A percentile compares a stretch with the other conserved stretches of the same genome.
Evolutionary conservation across 202 grass and related monocot genomes (phyloP).

Genomic region (Hordeum pubiflorum): DNA sequence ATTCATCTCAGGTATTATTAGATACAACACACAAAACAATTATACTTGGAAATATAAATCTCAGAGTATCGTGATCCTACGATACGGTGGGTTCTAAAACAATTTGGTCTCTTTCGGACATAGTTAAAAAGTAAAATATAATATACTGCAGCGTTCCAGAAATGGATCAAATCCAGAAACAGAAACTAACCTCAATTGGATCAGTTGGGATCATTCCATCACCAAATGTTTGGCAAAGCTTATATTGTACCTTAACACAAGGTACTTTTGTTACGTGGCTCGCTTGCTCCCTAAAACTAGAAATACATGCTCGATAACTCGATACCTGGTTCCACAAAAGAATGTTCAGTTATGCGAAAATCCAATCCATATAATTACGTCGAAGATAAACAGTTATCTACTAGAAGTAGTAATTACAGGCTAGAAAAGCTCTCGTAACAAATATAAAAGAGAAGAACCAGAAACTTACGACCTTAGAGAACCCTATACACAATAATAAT

Average conservation of each 20-base stretch:
- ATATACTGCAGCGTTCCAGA: background rate
- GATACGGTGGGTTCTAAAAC: background rate
- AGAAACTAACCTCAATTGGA: slow-evolving; percentile 63
- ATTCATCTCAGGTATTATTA: too few species aligned
- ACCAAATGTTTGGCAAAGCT: slow-evolving; percentile 74
- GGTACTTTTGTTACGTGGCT: slow-evolving; percentile 51
- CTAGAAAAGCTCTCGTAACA: background rate
- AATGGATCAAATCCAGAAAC: slow-evolving; percentile 3
- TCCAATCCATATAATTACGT: background rate
- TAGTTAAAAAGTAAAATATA: background rate
- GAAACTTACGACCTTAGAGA: background rate
- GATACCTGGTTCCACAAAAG: slow-evolving; percentile 47
- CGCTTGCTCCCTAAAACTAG: slow-evolving; percentile 91
- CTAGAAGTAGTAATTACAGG: background rate
- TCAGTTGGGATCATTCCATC: slow-evolving; percentile 49
- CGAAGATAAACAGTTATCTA: background rate
- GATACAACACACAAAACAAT: too few species aligned
- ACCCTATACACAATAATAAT: background rate
- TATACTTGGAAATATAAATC: too few species aligned
- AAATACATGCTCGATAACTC: slow-evolving; percentile 80
- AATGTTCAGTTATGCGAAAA: background rate
- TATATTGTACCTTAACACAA: slow-evolving; percentile 55
- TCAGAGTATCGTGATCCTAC: background rate
- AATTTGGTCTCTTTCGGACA: background rate
- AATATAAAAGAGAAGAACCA: background rate